Percentiles rank a stretch among this genome's conserved stretches.
Conservation (phyloP, 2,329 filamentous ascomycete species). For the Aureobasidium musti region DNA sequence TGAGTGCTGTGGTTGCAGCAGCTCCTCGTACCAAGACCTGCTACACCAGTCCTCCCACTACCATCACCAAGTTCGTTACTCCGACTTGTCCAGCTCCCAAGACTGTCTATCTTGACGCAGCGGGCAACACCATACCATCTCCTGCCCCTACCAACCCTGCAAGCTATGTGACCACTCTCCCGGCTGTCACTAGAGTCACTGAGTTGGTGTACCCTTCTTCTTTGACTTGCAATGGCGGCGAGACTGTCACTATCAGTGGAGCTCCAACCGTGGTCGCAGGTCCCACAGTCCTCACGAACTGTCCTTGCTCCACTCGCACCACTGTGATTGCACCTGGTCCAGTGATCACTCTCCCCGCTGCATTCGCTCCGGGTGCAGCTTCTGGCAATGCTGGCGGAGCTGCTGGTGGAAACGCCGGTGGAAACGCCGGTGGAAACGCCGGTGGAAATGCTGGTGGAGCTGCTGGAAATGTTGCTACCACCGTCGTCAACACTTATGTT, state of each 20-base stretch:
- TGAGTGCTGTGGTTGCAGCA: conserved; percentile 1
- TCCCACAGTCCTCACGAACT: neutral
- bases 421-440: neutral
- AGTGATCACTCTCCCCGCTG: conserved; percentile 1
- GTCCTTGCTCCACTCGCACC: neutral
- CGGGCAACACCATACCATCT: neutral
- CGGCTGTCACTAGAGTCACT: neutral
- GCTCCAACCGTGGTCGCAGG: neutral
- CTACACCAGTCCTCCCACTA: conserved; percentile 2
- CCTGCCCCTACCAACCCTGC: conserved; percentile 5
- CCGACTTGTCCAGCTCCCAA: conserved; percentile 4
- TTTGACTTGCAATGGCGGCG: conserved; percentile 4
- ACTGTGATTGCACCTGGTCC: neutral
- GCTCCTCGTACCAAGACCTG: conserved; percentile 8
- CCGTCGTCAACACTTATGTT: neutral
- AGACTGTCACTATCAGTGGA: neutral
- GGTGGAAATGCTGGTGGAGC: neutral
- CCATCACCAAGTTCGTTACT: conserved; percentile 2
- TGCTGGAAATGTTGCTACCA: neutral
- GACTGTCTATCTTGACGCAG: conserved; percentile 4
- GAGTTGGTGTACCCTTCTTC: neutral
- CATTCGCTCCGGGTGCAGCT: neutral
- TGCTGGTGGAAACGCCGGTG: neutral
- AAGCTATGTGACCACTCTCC: neutral
- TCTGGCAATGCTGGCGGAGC: neutral